Conservation (phyloP, 768 basidiomycete genomes). For the Suillus cothurnatus region DNA sequence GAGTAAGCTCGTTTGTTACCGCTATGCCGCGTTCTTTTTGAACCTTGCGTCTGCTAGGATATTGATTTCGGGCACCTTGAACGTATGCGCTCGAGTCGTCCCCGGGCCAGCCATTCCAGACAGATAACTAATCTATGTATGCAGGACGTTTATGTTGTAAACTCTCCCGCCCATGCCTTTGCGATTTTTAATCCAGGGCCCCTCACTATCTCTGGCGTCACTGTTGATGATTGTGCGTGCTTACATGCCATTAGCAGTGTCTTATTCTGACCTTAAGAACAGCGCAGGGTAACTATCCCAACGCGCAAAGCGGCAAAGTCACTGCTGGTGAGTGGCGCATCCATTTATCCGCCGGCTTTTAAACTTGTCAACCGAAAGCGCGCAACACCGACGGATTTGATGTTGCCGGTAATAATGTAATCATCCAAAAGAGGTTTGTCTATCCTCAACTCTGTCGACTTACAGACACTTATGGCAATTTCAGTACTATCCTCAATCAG, state of each 20-base stretch:
- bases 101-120: neutral
- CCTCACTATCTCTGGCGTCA: slow-evolving; percentile 46
- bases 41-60: slow-evolving; percentile 29
- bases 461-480: too few species aligned
- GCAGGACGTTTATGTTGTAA: slow-evolving; percentile 40
- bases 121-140: neutral
- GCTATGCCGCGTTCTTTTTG: neutral
- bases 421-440: slow-evolving; percentile 32
- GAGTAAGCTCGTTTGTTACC: slow-evolving; percentile 22
- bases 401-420: slow-evolving; percentile 35
- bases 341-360: neutral
- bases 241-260: neutral
- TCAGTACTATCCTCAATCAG: slow-evolving; percentile 29
- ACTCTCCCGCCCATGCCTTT: slow-evolving; percentile 41
- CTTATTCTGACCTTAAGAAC: neutral
- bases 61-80: slow-evolving; percentile 41
- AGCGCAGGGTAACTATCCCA: slow-evolving; percentile 57
- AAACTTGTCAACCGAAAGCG: slow-evolving; percentile 22
- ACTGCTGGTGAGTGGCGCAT: slow-evolving; percentile 42
- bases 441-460: neutral
- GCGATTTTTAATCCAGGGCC: slow-evolving; percentile 30
- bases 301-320: slow-evolving; percentile 48
- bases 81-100: slow-evolving; percentile 23
- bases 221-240: slow-evolving; percentile 57
- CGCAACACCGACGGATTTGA: slow-evolving; percentile 58